Base-by-base conservation (phyloP, 192 early-diverging fungal species). In the Podila epigama region DNA sequence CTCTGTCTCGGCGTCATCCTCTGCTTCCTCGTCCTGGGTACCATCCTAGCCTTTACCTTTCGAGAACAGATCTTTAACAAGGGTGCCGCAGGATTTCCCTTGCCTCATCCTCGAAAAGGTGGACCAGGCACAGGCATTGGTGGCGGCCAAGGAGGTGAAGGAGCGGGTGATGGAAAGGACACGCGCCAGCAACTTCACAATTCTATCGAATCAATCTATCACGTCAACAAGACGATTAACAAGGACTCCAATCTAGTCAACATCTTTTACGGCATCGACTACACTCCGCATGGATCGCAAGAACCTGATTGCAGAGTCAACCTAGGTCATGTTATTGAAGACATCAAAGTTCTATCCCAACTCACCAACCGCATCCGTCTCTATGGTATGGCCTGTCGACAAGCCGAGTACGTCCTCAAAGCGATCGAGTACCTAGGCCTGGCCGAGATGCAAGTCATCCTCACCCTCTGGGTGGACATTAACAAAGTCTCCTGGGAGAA, bases 361-460 rank as follows among this genome's bases (percentile, higher is more conserved):
- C 64, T 86, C 66, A 89, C 88, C 37, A 83, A 82, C 52, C 57
- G 85, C 28, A 78, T 90, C 32, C 82, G 90, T 63, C 72, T 91
- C 65, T 91, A 89, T 80, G 85, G 85, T 15, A 84, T 88, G 81
- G 88, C 88, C 68, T 91, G 90, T 73, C 80, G 89, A 56, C 83
- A 86, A 52, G 79, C 86, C 41, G 87, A 89, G 60, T 80, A 80
- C 11, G 83, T 89, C 5, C 60, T 91, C 39, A 83, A 85, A 28
- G 90, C 90, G 4, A 86, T 91, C 60, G 79, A 89, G 20, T 66
- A 77, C 25, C 50, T 84, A 29, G 81, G 80, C 51, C 75, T 88
- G 31, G 34, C 32, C 2, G 81, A 86, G 63, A 89, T 87, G 87
- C 87, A 86, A 57, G 62, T 89, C 0, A 75, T 87, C 59, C 66